Evolutionary conservation across 176 grass and related monocot genomes (phyloP), one percentile per base, ranked within the genome.

Genomic region (Musa itinerans): DNA sequence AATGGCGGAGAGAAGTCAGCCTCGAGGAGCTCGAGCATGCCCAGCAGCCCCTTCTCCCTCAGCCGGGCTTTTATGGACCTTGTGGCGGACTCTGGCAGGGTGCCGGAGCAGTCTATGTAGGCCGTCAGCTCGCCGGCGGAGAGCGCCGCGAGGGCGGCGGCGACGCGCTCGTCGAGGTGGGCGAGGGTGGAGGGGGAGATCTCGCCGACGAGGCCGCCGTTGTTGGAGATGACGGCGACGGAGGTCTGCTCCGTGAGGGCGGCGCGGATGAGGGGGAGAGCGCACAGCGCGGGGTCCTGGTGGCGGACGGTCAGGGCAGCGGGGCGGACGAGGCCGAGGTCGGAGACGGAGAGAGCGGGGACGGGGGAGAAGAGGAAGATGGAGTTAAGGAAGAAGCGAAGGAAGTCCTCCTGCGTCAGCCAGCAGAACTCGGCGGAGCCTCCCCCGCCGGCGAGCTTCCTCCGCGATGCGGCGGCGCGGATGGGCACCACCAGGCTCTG

Each of bases 371-470:
- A 85, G 58, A 89, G 72, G 9, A 76, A 75, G 52, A 96, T 84
- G 78, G 74, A 92, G 81, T 86, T 72, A 1, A 92, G 78, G 78
- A 92, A 82, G 89, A 96, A 96, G 49, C 87, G 87, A 64, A 81
- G 83, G 22, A 96, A 78, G 72, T 92, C 92, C 81, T 96, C 89
- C 67, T 77, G 78, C 8, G 83, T 90, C 22, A 96, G 52, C 92
- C 85, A 96, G 87, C 87, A 96, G 52, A 96, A 78, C 14, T 79
- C 80, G 59, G 48, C 71, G 25, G 11, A 25, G 61, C n/a, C 65
- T 19, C 49, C 64, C 2, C 69, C 69, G 55, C 56, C 11, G 76
- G n/a, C 8, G 65, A 68, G 21, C 52, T 82, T 82, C 78, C 43
- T 79, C 22, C 85, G 54, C 0, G 76, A 73, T 14, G 52, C 52